Percentiles rank a stretch among this genome's conserved stretches.
phyloP scores from a whole-genome alignment of 768 basidiomycete species.

The Suillus cothurnatus region DNA sequence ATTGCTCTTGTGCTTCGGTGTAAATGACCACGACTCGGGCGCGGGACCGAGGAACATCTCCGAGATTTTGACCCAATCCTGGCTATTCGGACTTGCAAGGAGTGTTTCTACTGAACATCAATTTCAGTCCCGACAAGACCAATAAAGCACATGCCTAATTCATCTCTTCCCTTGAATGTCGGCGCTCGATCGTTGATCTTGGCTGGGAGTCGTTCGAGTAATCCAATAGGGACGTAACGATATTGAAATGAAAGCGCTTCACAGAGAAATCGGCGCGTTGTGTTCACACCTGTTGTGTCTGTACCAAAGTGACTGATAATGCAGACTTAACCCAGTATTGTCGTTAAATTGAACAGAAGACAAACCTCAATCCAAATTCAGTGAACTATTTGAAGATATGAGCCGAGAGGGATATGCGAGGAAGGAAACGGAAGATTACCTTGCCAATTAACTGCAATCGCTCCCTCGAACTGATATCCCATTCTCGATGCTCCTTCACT shows the following conservation, averaged over 20 bases:
- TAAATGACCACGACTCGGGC: slow-evolving; percentile 83
- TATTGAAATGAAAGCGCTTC: slow-evolving; percentile 96
- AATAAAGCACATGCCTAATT: slow-evolving; percentile 64
- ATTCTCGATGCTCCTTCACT: slow-evolving; percentile 87
- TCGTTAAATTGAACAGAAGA: not conserved
- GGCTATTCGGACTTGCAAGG: slow-evolving; percentile 74
- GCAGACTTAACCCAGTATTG: slow-evolving; percentile 5
- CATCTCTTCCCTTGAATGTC: slow-evolving; percentile 83
- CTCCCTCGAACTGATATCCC: slow-evolving; percentile 90
- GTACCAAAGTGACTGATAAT: slow-evolving; percentile 73
- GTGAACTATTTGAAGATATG: slow-evolving; percentile 57
- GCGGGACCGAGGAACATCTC: slow-evolving; percentile 94
- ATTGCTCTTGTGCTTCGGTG: slow-evolving; percentile 95
- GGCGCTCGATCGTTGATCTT: slow-evolving; percentile 91
- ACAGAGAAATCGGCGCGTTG: slow-evolving; percentile 89
- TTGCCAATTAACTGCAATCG: slow-evolving; percentile 77
- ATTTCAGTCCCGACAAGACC: not conserved
- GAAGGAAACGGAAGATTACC: slow-evolving; percentile 40
- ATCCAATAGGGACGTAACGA: slow-evolving; percentile 92
- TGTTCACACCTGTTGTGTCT: slow-evolving; percentile 88
- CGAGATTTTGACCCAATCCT: slow-evolving; percentile 91
- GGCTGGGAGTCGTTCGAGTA: slow-evolving; percentile 80
- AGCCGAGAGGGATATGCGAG: slow-evolving; percentile 1
- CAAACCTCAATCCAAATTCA: slow-evolving; percentile 78
- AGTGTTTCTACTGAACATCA: slow-evolving; percentile 64